A percentile compares a stretch with the other conserved stretches of the same genome.
These are phyloP conservation scores for Wickerhamomyces tratensis DNA, from an alignment of 805 yeast genomes.

Conservation along the genomic window DNA sequence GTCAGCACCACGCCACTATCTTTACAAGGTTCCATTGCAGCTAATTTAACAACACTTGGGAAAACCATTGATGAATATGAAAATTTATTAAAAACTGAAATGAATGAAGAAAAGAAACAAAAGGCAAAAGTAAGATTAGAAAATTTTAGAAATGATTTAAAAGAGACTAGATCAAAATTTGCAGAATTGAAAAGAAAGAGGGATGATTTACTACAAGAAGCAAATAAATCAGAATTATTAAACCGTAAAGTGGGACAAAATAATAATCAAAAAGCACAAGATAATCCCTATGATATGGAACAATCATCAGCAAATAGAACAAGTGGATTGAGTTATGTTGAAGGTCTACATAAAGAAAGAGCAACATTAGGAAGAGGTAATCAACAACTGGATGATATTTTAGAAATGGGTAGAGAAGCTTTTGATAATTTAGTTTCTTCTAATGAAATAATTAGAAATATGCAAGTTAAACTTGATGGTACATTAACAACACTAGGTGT, in stretches of 20 bases:
- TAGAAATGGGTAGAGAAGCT: conserved; percentile 83
- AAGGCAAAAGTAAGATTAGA: conserved; percentile 54
- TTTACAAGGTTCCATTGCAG: conserved; percentile 65
- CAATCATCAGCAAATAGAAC: conserved; percentile 23
- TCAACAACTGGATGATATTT: conserved; percentile 76
- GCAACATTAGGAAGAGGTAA: conserved; percentile 58
- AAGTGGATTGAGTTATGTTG: conserved; percentile 31
- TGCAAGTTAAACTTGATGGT: conserved; percentile 56
- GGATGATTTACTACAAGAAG: conserved; percentile 25
- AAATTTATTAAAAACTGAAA: conserved; percentile 48
- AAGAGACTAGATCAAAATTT: conserved; percentile 21
- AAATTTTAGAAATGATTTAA: conserved; percentile 36
- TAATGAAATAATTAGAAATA: conserved; percentile 54
- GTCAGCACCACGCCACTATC: conserved; percentile 66
- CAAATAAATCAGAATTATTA: conserved; percentile 33
- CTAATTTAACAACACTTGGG: conserved; percentile 64
- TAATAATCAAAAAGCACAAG: conserved; percentile 4
- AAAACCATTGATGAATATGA: conserved; percentile 69
- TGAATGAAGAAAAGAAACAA: conserved; percentile 38
- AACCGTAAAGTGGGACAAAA: conserved; percentile 27
- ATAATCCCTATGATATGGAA: conserved; percentile 11
- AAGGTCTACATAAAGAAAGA: conserved; percentile 64
- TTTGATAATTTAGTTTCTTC: conserved; percentile 83
- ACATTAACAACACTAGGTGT: conserved; percentile 78
- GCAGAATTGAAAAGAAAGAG: conserved; percentile 26